These are phyloP conservation scores for Xylaria sp. DNA, from an alignment of 2,329 filamentous ascomycete genomes.

Conservation along the genomic window DNA sequence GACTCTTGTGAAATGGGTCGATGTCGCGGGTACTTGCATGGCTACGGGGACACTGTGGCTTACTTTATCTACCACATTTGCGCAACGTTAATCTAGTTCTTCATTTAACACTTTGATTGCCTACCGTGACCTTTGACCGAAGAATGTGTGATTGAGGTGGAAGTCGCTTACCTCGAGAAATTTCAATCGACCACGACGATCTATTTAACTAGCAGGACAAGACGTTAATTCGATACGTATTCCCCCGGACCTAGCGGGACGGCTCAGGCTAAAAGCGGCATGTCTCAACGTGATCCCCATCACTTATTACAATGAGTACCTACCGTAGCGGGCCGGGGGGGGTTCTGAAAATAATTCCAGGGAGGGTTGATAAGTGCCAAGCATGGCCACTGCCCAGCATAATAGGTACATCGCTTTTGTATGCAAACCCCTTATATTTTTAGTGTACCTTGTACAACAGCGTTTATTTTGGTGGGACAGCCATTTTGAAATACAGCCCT, in stretches of 20 bases:
- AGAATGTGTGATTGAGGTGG: background rate
- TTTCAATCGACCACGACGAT: too few species aligned
- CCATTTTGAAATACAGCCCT: too few species aligned
- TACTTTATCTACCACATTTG: background rate
- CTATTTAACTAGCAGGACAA: too few species aligned
- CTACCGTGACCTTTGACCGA: background rate
- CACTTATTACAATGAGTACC: background rate
- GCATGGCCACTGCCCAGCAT: too few species aligned
- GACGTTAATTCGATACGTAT: background rate
- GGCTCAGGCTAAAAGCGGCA: background rate
- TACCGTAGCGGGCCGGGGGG: too few species aligned
- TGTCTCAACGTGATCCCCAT: background rate
- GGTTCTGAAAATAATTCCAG: too few species aligned
- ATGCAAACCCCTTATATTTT: too few species aligned
- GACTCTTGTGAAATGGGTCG: slow-evolving; percentile 17
- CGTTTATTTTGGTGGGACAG: too few species aligned
- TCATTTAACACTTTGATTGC: background rate
- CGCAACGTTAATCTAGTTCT: background rate
- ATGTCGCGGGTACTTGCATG: slow-evolving; percentile 34
- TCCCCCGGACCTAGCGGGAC: background rate
- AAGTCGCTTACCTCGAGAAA: too few species aligned
- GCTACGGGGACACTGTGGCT: slow-evolving; percentile 15
- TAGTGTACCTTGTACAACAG: too few species aligned
- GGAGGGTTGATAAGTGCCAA: too few species aligned
- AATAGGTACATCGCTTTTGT: too few species aligned